Evolutionary conservation across 345 rosid species (phyloP).

Genomic region (Boechera divaricarpa): DNA sequence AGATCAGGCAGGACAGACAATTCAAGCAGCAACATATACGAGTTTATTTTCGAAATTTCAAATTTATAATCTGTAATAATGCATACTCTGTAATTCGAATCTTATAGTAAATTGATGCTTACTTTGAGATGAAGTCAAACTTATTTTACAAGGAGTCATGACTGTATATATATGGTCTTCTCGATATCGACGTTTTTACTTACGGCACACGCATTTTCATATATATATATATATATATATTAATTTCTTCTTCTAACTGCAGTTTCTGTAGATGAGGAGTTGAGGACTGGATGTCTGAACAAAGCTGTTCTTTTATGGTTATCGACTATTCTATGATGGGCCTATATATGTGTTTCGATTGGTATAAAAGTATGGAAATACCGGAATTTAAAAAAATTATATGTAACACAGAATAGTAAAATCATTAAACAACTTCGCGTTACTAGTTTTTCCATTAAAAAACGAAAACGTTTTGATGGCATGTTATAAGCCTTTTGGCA

Average conservation of each 20-base stretch:
- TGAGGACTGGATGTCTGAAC: slow-evolving; percentile 1
- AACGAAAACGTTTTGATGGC: neutral
- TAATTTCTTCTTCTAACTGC: neutral
- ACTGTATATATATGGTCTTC: slow-evolving; percentile 26
- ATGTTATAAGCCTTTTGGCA: neutral
- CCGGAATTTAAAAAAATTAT: neutral
- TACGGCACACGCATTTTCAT: slow-evolving; percentile 26
- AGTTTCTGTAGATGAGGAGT: slow-evolving; percentile 1
- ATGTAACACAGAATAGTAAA: neutral
- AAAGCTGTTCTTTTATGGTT: neutral
- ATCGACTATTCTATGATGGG: neutral
- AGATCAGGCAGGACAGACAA: neutral
- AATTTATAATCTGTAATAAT: neutral
- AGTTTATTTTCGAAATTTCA: neutral
- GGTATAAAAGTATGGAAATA: neutral
- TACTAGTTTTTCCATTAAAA: neutral
- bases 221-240: neutral
- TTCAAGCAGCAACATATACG: neutral
- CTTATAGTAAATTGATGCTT: slow-evolving; percentile 18
- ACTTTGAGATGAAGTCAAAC: slow-evolving; percentile 40
- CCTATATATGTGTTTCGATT: neutral
- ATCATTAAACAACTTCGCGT: neutral
- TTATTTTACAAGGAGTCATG: slow-evolving; percentile 36
- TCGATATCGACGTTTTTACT: slow-evolving; percentile 39
- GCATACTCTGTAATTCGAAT: neutral